Percentiles rank a stretch among this genome's conserved stretches.
These are phyloP conservation scores for Ustilago loliicola DNA, from an alignment of 1,284 basidiomycete genomes.

Conservation along the genomic window DNA sequence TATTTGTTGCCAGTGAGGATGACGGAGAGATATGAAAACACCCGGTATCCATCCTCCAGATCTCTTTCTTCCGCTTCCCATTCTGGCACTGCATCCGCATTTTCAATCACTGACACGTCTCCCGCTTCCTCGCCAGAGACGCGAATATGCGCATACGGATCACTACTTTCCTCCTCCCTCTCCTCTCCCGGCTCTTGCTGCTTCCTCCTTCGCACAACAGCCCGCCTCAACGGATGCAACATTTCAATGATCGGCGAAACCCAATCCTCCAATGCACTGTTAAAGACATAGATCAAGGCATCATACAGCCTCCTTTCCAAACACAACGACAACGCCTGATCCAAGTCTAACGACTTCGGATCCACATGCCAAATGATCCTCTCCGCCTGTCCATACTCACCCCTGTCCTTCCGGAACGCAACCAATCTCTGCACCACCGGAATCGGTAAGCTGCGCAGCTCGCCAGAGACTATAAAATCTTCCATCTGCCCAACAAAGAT, in stretches of 20 bases:
- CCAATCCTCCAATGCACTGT: slow-evolving; percentile 86
- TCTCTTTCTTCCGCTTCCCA: slow-evolving; percentile 45
- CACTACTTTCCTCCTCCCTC: slow-evolving; percentile 10
- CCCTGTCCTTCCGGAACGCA: slow-evolving; percentile 80
- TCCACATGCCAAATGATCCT: slow-evolving; percentile 96
- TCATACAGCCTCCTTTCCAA: slow-evolving; percentile 87
- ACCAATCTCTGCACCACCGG: slow-evolving; percentile 90
- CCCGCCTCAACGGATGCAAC: slow-evolving; percentile 52
- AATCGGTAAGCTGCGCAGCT: slow-evolving; percentile 79
- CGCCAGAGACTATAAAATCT: slow-evolving; percentile 82
- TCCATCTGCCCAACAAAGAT: slow-evolving; percentile 90
- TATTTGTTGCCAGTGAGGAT: slow-evolving; percentile 87
- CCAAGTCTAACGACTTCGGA: slow-evolving; percentile 89
- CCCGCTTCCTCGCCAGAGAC: slow-evolving; percentile 8
- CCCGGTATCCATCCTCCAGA: slow-evolving; percentile 83
- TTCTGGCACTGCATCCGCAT: slow-evolving; percentile 1
- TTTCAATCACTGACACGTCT: not conserved
- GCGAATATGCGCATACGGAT: slow-evolving; percentile 38
- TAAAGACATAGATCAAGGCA: slow-evolving; percentile 94
- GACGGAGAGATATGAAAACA: slow-evolving; percentile 91
- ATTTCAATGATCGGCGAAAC: slow-evolving; percentile 89
- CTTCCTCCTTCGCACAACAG: slow-evolving; percentile 50
- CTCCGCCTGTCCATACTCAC: slow-evolving; percentile 83
- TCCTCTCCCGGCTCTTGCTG: slow-evolving; percentile 1
- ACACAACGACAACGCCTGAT: slow-evolving; percentile 90